Conservation (phyloP, 2,329 filamentous ascomycete genomes). For the Aspergillus neoniger region DNA sequence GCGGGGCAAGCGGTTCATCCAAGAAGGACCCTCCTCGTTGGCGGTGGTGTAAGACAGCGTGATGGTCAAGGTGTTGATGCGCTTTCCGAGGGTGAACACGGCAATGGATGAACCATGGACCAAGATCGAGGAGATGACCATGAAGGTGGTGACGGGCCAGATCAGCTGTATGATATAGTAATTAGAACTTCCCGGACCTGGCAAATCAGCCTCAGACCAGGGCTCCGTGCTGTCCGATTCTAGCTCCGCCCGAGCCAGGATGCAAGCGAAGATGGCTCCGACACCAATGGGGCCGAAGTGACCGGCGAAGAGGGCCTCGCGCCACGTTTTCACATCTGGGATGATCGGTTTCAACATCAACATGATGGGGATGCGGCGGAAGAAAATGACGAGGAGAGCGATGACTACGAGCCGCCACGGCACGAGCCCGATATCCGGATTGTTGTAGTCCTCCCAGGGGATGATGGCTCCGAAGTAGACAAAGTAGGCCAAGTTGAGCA, state of each 20-base stretch:
- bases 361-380: conserved; percentile 96
- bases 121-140: conserved; percentile 91
- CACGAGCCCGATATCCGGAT: conserved; percentile 68
- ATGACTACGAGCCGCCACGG: conserved; percentile 94
- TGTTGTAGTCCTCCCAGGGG: conserved; percentile 90
- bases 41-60: conserved; percentile 95
- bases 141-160: conserved; percentile 92
- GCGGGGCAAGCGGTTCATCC: conserved; percentile 90
- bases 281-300: conserved; percentile 98
- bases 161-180: conserved; percentile 79
- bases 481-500: conserved; percentile 97
- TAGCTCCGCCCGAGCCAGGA: conserved; percentile 88
- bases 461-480: conserved; percentile 98
- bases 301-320: conserved; percentile 92
- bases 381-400: conserved; percentile 89
- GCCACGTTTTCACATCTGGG: conserved; percentile 96
- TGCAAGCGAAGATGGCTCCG: conserved; percentile 92
- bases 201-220: conserved; percentile 61
- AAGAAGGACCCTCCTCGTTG: conserved; percentile 82
- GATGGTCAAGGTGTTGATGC: conserved; percentile 92
- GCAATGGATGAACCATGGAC: conserved; percentile 98
- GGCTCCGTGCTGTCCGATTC: conserved; percentile 77
- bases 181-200: conserved; percentile 55
- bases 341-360: conserved; percentile 86
- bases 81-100: conserved; percentile 95